A percentile compares a stretch with the other conserved stretches of the same genome.
These are phyloP conservation scores for Desmodesmus armatus DNA, from an alignment of 139 green algal species.

Conservation along the genomic window DNA sequence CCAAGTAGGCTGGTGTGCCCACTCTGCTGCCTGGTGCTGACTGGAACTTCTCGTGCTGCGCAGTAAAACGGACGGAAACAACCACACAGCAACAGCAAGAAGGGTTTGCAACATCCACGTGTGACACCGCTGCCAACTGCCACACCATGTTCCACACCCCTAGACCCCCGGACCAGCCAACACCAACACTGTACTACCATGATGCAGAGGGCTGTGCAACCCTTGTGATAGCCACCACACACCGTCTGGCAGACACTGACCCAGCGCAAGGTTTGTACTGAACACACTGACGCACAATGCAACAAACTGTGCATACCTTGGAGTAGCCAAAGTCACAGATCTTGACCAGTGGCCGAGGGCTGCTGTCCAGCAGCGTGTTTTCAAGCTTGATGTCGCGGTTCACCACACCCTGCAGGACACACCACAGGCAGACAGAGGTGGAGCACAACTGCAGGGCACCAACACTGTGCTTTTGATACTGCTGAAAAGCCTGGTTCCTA, in stretches of 20 bases:
- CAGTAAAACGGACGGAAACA: background rate
- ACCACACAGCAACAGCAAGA: background rate
- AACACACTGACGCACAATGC: too few species aligned
- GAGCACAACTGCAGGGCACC: too few species aligned
- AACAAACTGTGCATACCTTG: constrained; percentile 48
- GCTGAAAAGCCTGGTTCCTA: too few species aligned
- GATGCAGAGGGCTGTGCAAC: too few species aligned
- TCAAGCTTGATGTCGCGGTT: constrained; percentile 91
- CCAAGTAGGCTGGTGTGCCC: constrained; percentile 95
- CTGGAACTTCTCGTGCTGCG: constrained; percentile 88
- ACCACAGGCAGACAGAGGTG: too few species aligned
- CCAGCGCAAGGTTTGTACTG: background rate
- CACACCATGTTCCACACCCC: too few species aligned
- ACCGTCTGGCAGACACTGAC: background rate
- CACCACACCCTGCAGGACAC: constrained; percentile 74
- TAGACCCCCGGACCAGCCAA: too few species aligned
- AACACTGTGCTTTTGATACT: too few species aligned
- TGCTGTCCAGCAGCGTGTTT: constrained; percentile 81
- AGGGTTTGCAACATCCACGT: too few species aligned
- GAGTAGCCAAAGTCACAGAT: constrained; percentile 94
- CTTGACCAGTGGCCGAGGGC: constrained; percentile 86
- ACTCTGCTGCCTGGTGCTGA: constrained; percentile 85
- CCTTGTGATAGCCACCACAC: background rate
- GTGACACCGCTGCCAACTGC: too few species aligned
- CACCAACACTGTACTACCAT: too few species aligned